A percentile compares a stretch with the other conserved stretches of the same genome.
phyloP scores from a whole-genome alignment of 768 basidiomycete species.

The Xanthoconium stramineum region DNA sequence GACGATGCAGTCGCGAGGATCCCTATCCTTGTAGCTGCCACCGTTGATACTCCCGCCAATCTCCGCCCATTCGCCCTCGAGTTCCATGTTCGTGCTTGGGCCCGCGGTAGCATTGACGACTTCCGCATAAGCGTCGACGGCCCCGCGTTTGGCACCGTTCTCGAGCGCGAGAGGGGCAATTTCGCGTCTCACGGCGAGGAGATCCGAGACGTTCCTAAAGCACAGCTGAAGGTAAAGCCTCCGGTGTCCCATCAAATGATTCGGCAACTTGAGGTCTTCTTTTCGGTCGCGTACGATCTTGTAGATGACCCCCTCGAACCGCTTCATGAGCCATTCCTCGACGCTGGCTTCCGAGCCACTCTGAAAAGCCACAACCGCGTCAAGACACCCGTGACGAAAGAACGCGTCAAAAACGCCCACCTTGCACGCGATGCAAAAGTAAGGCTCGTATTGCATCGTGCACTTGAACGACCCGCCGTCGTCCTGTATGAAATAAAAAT shows the following conservation, averaged over 20 bases:
- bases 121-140: conserved; percentile 97
- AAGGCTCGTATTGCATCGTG: conserved; percentile 90
- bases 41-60: conserved; percentile 39
- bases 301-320: conserved; percentile 82
- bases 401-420: conserved; percentile 39
- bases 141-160: conserved; percentile 89
- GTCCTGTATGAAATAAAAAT: conserved; percentile 97
- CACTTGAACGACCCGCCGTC: conserved; percentile 96
- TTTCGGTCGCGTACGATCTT: conserved; percentile 81
- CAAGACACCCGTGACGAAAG: background rate
- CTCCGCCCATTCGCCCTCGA: conserved; percentile 63
- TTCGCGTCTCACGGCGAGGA: conserved; percentile 83
- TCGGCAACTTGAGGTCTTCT: conserved; percentile 93
- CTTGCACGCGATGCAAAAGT: conserved; percentile 91
- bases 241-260: conserved; percentile 94
- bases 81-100: conserved; percentile 62
- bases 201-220: conserved; percentile 92
- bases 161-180: conserved; percentile 84
- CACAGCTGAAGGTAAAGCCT: conserved; percentile 84
- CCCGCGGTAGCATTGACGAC: conserved; percentile 79
- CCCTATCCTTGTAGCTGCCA: conserved; percentile 52
- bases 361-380: conserved; percentile 37
- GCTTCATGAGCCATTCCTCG: conserved; percentile 94
- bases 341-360: conserved; percentile 81
- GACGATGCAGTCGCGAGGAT: conserved; percentile 90